Conservation (phyloP, 352 stramenopile species). For the Phytopythium cucurbitacearum region DNA sequence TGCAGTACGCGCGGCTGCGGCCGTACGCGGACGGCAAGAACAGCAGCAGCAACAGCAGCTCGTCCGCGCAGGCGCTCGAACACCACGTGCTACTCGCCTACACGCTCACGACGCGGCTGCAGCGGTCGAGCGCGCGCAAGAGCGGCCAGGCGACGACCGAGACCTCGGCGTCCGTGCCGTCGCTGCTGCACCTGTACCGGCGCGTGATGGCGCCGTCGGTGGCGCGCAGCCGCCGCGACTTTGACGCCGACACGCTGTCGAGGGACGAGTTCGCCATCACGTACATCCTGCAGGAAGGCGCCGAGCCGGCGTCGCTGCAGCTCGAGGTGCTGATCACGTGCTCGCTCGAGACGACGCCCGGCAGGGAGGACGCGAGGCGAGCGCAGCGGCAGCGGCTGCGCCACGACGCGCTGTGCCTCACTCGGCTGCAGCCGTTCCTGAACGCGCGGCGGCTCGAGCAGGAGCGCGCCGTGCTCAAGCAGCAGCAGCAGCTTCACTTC, state of each 20-base stretch:
- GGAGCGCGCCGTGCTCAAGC: slow-evolving; percentile 1
- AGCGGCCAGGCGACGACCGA: slow-evolving; percentile 12
- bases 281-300: slow-evolving; percentile 62
- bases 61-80: slow-evolving; percentile 15
- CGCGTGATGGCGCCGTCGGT: slow-evolving; percentile 34
- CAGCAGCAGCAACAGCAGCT: not conserved
- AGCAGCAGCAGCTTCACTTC: slow-evolving; percentile 8
- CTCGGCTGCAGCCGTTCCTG: slow-evolving; percentile 50
- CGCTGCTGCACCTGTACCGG: slow-evolving; percentile 60
- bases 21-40: slow-evolving; percentile 20
- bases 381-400: slow-evolving; percentile 44
- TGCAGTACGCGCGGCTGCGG: slow-evolving; percentile 50
- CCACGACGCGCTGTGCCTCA: slow-evolving; percentile 52
- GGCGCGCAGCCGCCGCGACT: slow-evolving; percentile 27
- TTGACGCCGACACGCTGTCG: slow-evolving; percentile 28
- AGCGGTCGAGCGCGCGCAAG: slow-evolving; percentile 51
- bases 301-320: slow-evolving; percentile 23
- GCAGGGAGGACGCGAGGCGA: slow-evolving; percentile 10
- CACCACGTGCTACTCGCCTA: slow-evolving; percentile 62
- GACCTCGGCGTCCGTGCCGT: slow-evolving; percentile 33
- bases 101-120: slow-evolving; percentile 50
- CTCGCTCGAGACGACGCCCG: slow-evolving; percentile 23
- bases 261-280: slow-evolving; percentile 53
- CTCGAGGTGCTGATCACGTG: slow-evolving; percentile 65
- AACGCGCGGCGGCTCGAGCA: slow-evolving; percentile 36